Percentiles rank a stretch among this genome's conserved stretches.
phyloP scores from a whole-genome alignment of 805 yeast species.

The Torulaspora gathmanii region DNA sequence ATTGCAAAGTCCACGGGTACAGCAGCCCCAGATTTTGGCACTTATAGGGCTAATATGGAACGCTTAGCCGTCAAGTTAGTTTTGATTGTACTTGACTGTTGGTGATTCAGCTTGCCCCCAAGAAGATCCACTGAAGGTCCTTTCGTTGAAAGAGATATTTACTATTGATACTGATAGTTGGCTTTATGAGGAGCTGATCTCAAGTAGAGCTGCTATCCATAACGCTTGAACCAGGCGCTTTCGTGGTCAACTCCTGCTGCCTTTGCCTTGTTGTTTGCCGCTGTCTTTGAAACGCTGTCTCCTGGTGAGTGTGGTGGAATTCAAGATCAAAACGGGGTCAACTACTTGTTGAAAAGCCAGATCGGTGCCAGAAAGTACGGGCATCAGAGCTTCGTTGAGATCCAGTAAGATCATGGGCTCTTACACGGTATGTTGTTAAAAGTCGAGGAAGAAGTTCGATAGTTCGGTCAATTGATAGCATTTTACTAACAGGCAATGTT shows the following conservation, averaged over 20 bases:
- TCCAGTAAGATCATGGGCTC: background rate
- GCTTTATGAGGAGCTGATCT: background rate
- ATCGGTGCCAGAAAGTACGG: background rate
- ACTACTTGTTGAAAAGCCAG: background rate
- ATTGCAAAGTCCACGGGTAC: background rate
- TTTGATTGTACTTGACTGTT: background rate
- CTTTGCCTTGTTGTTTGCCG: background rate
- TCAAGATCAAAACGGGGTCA: background rate
- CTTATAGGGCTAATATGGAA: background rate
- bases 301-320: background rate
- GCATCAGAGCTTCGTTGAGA: background rate
- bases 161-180: background rate
- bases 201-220: background rate
- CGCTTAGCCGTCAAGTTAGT: background rate
- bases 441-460: background rate
- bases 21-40: background rate
- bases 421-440: background rate
- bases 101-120: background rate
- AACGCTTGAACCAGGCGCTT: no score
- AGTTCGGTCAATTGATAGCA: background rate
- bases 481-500: slow-evolving; percentile 2
- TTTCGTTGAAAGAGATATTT: background rate
- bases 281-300: background rate
- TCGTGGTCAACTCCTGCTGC: background rate
- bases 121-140: background rate